Percentiles rank a stretch among this genome's conserved stretches.
Evolutionary conservation across 78 protist species (phyloP).

Genomic region (Capsaspora owczarzaki): DNA sequence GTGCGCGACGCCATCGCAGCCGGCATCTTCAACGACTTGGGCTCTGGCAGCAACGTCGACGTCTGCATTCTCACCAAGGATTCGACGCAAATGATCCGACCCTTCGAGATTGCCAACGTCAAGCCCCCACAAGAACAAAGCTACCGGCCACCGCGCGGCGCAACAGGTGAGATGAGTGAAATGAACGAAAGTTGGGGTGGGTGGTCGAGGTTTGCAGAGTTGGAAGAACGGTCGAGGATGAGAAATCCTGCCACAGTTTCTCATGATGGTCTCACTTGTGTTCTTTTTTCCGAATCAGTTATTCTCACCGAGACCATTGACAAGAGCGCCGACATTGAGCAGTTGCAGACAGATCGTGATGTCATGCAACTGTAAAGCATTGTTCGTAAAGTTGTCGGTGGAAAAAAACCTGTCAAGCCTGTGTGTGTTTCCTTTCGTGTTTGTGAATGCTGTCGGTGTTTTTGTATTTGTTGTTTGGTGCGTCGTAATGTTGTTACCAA

Average conservation of each 20-base stretch:
- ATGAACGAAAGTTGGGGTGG: too few species aligned
- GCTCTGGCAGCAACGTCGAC: constrained; percentile 94
- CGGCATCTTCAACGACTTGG: constrained; percentile 97
- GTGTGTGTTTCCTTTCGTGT: too few species aligned
- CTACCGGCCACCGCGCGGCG: constrained; percentile 11
- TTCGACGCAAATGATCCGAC: constrained; percentile 23
- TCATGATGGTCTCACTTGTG: too few species aligned
- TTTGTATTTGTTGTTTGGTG: too few species aligned
- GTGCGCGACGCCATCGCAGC: constrained; percentile 84
- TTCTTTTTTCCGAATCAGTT: not conserved
- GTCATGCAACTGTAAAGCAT: not conserved
- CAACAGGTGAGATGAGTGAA: constrained; percentile 5
- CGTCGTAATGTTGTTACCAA: too few species aligned
- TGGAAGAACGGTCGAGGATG: too few species aligned
- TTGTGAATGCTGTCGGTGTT: too few species aligned
- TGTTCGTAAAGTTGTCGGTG: too few species aligned
- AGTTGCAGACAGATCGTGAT: not conserved
- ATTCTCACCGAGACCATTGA: not conserved
- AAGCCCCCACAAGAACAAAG: constrained; percentile 3
- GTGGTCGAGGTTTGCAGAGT: too few species aligned
- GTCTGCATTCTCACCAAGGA: constrained; percentile 71
- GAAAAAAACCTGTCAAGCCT: too few species aligned
- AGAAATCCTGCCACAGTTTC: too few species aligned
- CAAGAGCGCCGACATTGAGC: not conserved
- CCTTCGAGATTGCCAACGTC: constrained; percentile 5